Evolutionary conservation across 1,139 yeast genomes (phyloP).

Genomic region (Suhomyces choctaworum): DNA sequence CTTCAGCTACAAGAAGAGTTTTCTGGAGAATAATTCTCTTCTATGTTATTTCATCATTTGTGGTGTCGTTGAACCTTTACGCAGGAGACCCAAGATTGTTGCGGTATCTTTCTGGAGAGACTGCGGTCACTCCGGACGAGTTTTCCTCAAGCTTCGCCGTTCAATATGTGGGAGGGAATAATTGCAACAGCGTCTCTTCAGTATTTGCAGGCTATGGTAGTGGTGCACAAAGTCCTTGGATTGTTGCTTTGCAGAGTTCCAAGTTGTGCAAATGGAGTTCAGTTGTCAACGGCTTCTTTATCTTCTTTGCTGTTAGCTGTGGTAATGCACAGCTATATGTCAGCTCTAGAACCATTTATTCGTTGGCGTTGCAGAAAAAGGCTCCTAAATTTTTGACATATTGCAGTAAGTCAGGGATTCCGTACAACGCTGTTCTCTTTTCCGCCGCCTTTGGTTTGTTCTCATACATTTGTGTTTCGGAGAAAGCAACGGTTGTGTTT

Average conservation of each 20-base stretch:
- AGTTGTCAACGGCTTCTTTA: conserved; percentile 64
- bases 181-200: conserved; percentile 34
- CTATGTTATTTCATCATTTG: conserved; percentile 68
- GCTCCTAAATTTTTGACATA: conserved; percentile 62
- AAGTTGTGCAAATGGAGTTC: conserved; percentile 64
- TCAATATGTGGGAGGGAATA: conserved; percentile 41
- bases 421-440: conserved; percentile 65
- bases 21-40: conserved; percentile 71
- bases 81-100: conserved; percentile 74
- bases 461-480: conserved; percentile 59
- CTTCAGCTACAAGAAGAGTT: conserved; percentile 74
- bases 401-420: conserved; percentile 69
- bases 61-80: conserved; percentile 69
- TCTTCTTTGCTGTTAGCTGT: conserved; percentile 74
- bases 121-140: conserved; percentile 29
- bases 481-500: conserved; percentile 63
- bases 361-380: conserved; percentile 68
- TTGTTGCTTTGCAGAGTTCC: conserved; percentile 71
- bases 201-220: conserved; percentile 52
- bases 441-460: conserved; percentile 62
- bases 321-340: conserved; percentile 79
- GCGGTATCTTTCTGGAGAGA: conserved; percentile 46
- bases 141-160: conserved; percentile 34
- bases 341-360: conserved; percentile 74
- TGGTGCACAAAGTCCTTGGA: conserved; percentile 77